Evolutionary conservation across 768 basidiomycete genomes (phyloP), one percentile per base, ranked within the genome.

Genomic region (Hypholoma sublateritium): DNA sequence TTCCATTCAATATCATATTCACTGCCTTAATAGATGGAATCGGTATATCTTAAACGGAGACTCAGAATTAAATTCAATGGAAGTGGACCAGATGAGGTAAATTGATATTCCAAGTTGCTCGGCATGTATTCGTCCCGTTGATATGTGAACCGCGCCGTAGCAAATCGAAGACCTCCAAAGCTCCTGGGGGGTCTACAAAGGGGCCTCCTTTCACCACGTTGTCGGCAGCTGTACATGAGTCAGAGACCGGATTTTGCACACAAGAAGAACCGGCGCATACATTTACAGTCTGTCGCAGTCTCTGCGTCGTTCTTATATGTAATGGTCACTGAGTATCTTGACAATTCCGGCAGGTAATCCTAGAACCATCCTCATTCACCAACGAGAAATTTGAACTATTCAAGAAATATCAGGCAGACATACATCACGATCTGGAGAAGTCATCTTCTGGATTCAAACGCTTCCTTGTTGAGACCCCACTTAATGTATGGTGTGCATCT

Each of bases 381-480:
- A 66, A 78, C 2, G 94, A 98, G 74, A 96, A 96, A 67, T 96
- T 83, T 67, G 76, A 73, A 5, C 79, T 98, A 16, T 98, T 80
- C 66, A 70, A 81, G 65, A 79, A 79, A 57, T 98, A 98, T 70
- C 96, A 95, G 69, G 70, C 69, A 28, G 76, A 84, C 5, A 85
- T 97, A 21, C 96, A 98, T 67, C 74, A 83, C 41, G 94, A 97
- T 44, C 60, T 69, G 1, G 71, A 79, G 2, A 83, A 80, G 28
- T 75, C 72, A 1, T 76, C 78, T 34, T 58, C 60, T 3, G 77
- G 80, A 1, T 96, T 96, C 67, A 73, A 72, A 54, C 69, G 82
- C 2, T 98, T 98, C 68, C 79, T 98, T 1, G 89, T 95, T 8
- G 78, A 88, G 6, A 83, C 87, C 6, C 92, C 94, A 1, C 76